Base-by-base conservation (phyloP, 495 filamentous ascomycete species). In the Niebla homalea region DNA sequence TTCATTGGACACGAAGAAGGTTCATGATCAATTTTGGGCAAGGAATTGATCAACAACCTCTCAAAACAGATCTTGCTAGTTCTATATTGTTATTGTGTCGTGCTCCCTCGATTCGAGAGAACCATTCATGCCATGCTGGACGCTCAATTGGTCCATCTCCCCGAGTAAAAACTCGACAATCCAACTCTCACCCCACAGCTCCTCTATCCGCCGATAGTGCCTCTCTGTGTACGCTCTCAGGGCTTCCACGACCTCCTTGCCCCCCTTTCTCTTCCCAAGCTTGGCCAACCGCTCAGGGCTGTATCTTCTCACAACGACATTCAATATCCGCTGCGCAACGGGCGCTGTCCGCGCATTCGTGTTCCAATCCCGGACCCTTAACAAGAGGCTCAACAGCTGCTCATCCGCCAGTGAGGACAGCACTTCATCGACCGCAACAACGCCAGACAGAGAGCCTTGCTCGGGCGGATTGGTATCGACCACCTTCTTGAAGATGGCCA, bases 161-260 rank as follows among this genome's bases (percentile, higher is more conserved):
- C 76, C 71, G 43, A 99, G 70, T 40, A 92, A 85, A 72, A 89
- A 97, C 64, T 94, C 87, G 10, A 99, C 77, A 52, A 99, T 66
- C 64, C 85, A 97, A 60, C 87, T 93, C 67, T 96, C 90, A 64
- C 96, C 89, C n/a, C 84, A 76, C 46, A 95, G 68, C 57, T 89
- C 87, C 61, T 94, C 89, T 53, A 90, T 71, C 44, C 89, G 74
- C 61, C 79, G 80, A 60, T 92, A 94, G 62, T 97, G 92, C 55
- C 88, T 73, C 71, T 96, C 86, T 0, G 88, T 94, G 61, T 99
- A 97, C 8, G 80, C 81, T 60, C 75, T 77, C 52, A 99, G 65
- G 16, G 78, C 93, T 59, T 86, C 82, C 47, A 94, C 62, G 32
- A 96, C 81, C 57, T 94, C 87, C 64, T 81, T 85, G 58, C 89